Base-by-base conservation (phyloP, 2,329 filamentous ascomycete genomes). In the Rutstroemia sp. region DNA sequence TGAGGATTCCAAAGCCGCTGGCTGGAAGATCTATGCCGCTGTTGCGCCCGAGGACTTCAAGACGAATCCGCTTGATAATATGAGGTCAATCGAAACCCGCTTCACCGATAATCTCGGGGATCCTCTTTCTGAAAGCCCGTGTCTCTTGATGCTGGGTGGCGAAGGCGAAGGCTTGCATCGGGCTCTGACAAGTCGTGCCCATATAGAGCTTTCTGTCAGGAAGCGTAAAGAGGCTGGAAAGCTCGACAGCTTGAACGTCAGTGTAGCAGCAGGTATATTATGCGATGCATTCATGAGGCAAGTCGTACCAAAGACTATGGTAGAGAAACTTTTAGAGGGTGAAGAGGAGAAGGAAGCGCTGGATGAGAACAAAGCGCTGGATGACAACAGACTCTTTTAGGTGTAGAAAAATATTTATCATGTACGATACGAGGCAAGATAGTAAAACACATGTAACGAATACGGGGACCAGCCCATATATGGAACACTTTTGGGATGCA, bases 171-270 rank as follows among this genome's bases (percentile, higher is more conserved):
- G 91, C 1, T 71, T 96, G 47, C 75, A 80, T n/a, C 75, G 76
- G 52, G 76, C 79, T 56, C 72, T 94, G 58, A 82, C 81, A 63
- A 81, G 79, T 44, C 77, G 81, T 57, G 86, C 88, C 0, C 83
- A 95, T 62, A 76, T 75, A 30, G 77, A 84, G 63, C 65, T 86
- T 4, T 81, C 84, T 6, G 89, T 99, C 54, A 78, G 78, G 62
- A 78, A 71, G 44, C 55, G 57, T 49, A 58, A 57, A 6, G 73
- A 67, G 60, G 75, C 65, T 68, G 79, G 66, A 69, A 83, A 63
- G 68, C 83, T 99, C 2, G 92, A 97, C 71, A 96, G 91, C 70
- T 73, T 99, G 69, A 97, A 99, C 69, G 94, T 97, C 40, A 90
- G 89, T 67, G 92, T 95, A 19, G 92, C 94, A 1, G 83, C 89